Conservation (phyloP, 805 yeast species). For the Suhomyces faveliae region DNA sequence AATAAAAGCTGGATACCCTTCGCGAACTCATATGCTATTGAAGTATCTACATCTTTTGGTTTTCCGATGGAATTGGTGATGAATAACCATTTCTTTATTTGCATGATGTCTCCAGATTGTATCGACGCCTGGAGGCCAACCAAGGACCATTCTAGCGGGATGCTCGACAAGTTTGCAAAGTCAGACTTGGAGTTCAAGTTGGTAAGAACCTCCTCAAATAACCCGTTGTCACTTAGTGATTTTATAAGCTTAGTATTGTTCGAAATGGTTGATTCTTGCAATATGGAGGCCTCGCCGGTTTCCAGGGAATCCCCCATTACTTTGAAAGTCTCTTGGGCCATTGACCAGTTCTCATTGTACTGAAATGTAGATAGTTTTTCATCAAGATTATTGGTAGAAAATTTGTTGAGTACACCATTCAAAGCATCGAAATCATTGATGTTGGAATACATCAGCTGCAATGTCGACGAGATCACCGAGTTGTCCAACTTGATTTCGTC, state of each 20-base stretch:
- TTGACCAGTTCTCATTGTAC: constrained; percentile 80
- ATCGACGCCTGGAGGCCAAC: constrained; percentile 78
- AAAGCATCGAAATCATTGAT: constrained; percentile 88
- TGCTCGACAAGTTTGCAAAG: constrained; percentile 13
- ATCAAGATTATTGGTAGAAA: constrained; percentile 65
- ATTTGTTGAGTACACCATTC: constrained; percentile 76
- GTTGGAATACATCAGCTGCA: constrained; percentile 82
- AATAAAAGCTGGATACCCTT: constrained; percentile 52
- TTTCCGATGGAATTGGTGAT: constrained; percentile 45
- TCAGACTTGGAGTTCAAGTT: constrained; percentile 43
- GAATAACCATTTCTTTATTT: constrained; percentile 58
- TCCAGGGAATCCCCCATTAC: constrained; percentile 45
- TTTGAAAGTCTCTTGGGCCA: constrained; percentile 82
- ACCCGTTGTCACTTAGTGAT: constrained; percentile 73
- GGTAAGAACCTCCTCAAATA: constrained; percentile 62
- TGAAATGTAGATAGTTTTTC: constrained; percentile 80
- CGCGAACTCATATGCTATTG: constrained; percentile 64
- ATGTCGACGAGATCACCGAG: constrained; percentile 42
- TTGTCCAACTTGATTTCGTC: constrained; percentile 28
- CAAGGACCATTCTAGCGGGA: constrained; percentile 57
- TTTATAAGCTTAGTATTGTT: constrained; percentile 57
- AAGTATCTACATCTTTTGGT: constrained; percentile 49
- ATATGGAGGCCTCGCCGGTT: not conserved
- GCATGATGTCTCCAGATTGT: constrained; percentile 53
- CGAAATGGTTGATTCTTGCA: constrained; percentile 20